Evolutionary conservation across 768 basidiomycete genomes (phyloP).

Genomic region (Mrakia gelida): DNA sequence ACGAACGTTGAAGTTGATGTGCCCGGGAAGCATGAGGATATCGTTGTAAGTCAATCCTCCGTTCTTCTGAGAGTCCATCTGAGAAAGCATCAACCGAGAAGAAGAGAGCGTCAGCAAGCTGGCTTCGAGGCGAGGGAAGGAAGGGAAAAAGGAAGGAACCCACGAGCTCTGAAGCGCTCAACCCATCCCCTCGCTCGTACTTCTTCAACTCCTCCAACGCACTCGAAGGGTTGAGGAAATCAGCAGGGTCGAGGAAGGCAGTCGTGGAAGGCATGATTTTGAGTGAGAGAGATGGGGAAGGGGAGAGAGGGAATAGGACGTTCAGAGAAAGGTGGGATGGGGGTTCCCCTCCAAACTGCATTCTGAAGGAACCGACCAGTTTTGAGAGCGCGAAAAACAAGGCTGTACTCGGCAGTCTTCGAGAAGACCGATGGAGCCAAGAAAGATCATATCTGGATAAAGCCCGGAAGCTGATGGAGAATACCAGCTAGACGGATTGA

Average conservation of each 20-base stretch:
- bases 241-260: no score
- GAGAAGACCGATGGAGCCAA: background rate
- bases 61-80: conserved; percentile 73
- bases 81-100: background rate
- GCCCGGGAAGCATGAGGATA: conserved; percentile 88
- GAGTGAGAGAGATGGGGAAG: no score
- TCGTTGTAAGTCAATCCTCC: conserved; percentile 98
- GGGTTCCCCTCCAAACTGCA: conserved; percentile 7
- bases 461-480: background rate
- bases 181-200: no score
- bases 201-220: no score
- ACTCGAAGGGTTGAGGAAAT: no score
- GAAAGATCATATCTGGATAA: background rate
- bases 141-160: conserved; percentile 3
- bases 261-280: background rate
- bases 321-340: background rate
- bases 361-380: background rate
- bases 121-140: background rate
- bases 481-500: background rate
- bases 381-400: background rate
- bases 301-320: background rate
- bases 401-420: background rate
- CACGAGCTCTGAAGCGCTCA: no score
- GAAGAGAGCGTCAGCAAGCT: background rate
- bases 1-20: conserved; percentile 84